Percentiles rank a stretch among this genome's conserved stretches.
These are phyloP conservation scores for Aspergillus pseudoviridinutans DNA, from an alignment of 2,329 filamentous ascomycete genomes.

Conservation along the genomic window DNA sequence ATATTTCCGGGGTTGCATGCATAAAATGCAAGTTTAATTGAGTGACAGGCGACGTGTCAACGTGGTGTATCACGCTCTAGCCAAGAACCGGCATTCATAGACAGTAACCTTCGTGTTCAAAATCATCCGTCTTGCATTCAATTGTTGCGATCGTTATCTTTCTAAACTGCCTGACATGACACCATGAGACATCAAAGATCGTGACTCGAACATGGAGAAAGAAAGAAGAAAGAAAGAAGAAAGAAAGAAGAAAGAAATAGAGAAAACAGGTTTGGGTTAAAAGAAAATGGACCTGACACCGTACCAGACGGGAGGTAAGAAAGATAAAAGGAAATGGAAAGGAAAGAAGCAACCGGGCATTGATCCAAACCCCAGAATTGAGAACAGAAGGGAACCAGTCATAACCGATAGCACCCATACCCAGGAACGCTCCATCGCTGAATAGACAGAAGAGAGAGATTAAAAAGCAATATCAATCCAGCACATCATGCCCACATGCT, in stretches of 20 bases:
- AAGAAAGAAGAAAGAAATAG: constrained; percentile 4
- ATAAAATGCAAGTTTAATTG: background rate
- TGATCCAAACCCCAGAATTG: constrained; percentile 7
- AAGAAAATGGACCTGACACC: constrained; percentile 9
- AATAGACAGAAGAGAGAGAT: constrained; percentile 9
- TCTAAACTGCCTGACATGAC: constrained; percentile 17
- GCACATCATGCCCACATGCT: constrained; percentile 10
- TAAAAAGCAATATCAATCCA: constrained; percentile 5
- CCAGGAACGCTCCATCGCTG: constrained; percentile 19
- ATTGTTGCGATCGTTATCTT: background rate
- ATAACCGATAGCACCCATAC: constrained; percentile 15
- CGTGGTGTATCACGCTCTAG: background rate
- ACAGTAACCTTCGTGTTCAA: background rate
- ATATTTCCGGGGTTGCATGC: background rate
- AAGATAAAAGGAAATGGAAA: constrained; percentile 8
- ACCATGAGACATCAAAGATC: constrained; percentile 21
- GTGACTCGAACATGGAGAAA: constrained; percentile 9
- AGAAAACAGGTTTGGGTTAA: constrained; percentile 3
- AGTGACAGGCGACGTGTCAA: background rate
- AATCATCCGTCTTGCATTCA: background rate
- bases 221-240: constrained; percentile 5
- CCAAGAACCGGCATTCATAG: background rate
- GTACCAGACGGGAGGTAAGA: constrained; percentile 15
- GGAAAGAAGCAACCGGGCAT: constrained; percentile 5
- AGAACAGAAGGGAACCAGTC: constrained; percentile 12